Percentiles rank a stretch among this genome's conserved stretches.
Evolutionary conservation across 2,329 filamentous ascomycete genomes (phyloP).

Genomic region (Daldinia eschscholtzii): DNA sequence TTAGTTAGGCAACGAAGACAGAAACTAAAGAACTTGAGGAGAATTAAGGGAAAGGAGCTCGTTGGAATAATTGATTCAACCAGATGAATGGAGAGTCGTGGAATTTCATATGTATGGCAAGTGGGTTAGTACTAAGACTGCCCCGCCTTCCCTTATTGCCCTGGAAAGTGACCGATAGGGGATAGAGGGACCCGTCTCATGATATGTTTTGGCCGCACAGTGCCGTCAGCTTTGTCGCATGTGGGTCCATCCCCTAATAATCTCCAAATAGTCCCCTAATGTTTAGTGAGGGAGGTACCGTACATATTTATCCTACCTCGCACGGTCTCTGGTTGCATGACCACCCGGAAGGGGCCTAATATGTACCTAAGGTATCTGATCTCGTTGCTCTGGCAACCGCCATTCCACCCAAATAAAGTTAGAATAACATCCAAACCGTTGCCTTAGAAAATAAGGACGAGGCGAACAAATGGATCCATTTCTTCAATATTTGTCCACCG

Average conservation of each 20-base stretch:
- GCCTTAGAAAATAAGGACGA: slow-evolving; percentile 29
- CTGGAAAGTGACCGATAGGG: slow-evolving; percentile 38
- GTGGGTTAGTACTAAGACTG: slow-evolving; percentile 47
- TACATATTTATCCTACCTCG: neutral
- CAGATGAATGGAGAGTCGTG: slow-evolving; percentile 46
- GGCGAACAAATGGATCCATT: slow-evolving; percentile 21
- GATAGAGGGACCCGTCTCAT: slow-evolving; percentile 40
- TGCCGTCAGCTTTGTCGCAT: slow-evolving; percentile 15
- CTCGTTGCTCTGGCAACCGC: slow-evolving; percentile 41
- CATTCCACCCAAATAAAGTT: slow-evolving; percentile 30
- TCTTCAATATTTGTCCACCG: slow-evolving; percentile 22
- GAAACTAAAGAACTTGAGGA: slow-evolving; percentile 42
- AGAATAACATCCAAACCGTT: slow-evolving; percentile 35
- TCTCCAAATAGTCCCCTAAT: neutral
- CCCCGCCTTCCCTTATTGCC: slow-evolving; percentile 47
- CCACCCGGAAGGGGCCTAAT: slow-evolving; percentile 11
- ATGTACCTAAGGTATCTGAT: slow-evolving; percentile 9
- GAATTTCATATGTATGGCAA: slow-evolving; percentile 51
- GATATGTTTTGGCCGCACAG: slow-evolving; percentile 43
- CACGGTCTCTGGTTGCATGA: slow-evolving; percentile 13
- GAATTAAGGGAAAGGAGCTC: slow-evolving; percentile 47
- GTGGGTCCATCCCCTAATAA: slow-evolving; percentile 13
- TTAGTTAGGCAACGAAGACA: slow-evolving; percentile 43
- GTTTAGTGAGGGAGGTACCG: slow-evolving; percentile 10
- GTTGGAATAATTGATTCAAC: slow-evolving; percentile 46